A percentile compares a stretch with the other conserved stretches of the same genome.
phyloP scores from a whole-genome alignment of 2,329 filamentous ascomycete genomes.

The Cryphonectria parasitica region DNA sequence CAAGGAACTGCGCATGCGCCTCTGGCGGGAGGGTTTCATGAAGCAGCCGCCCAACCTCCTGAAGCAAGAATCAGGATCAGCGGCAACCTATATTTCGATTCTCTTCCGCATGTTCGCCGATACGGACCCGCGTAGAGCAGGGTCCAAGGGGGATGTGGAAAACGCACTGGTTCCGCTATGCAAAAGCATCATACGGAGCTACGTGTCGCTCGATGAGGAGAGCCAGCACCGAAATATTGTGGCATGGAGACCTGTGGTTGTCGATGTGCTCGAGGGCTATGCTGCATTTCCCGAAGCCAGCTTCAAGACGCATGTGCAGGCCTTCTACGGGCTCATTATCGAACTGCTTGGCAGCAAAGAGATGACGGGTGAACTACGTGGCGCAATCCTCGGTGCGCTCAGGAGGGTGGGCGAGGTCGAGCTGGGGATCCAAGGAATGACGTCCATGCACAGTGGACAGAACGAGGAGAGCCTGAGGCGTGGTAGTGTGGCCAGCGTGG shows the following conservation, averaged over 20 bases:
- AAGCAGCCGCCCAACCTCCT: slow-evolving; percentile 97
- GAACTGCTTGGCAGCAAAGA: slow-evolving; percentile 78
- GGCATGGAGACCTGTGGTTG: slow-evolving; percentile 95
- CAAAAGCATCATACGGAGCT: slow-evolving; percentile 88
- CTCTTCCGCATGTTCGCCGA: slow-evolving; percentile 98
- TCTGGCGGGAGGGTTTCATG: slow-evolving; percentile 99
- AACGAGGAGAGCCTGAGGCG: slow-evolving; percentile 39
- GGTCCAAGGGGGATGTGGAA: slow-evolving; percentile 82
- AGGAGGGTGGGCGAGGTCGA: slow-evolving; percentile 81
- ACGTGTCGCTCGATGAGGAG: slow-evolving; percentile 87
- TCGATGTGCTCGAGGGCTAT: slow-evolving; percentile 94
- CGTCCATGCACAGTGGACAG: slow-evolving; percentile 30
- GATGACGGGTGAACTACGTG: slow-evolving; percentile 76
- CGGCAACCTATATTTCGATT: slow-evolving; percentile 93
- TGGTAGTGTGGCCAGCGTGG: slow-evolving; percentile 45
- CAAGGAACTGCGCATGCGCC: slow-evolving; percentile 88
- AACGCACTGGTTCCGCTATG: slow-evolving; percentile 91
- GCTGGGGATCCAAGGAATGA: slow-evolving; percentile 60
- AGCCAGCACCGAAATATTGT: slow-evolving; percentile 96
- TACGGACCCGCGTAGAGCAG: slow-evolving; percentile 77
- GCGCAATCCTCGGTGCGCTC: slow-evolving; percentile 76
- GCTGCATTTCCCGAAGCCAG: slow-evolving; percentile 78
- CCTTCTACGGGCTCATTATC: slow-evolving; percentile 85
- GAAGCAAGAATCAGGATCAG: slow-evolving; percentile 93
- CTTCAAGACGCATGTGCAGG: slow-evolving; percentile 77